phyloP scores from a whole-genome alignment of 306 rosid species.

The Glycine latifolia region DNA sequence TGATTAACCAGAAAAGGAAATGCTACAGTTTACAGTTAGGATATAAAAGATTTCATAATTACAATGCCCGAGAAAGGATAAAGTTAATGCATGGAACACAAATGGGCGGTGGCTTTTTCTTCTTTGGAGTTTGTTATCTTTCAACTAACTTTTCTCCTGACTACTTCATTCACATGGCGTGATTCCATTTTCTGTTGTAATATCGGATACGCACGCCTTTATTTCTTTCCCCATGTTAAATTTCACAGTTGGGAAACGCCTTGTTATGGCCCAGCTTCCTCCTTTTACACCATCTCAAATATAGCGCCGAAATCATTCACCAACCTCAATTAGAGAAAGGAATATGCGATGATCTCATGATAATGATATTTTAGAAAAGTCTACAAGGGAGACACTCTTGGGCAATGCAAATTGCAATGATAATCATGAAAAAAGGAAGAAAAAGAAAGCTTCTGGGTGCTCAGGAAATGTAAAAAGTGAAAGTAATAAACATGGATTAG shows the following conservation, averaged over 20 bases:
- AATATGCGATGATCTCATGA: not conserved
- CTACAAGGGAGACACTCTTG: not conserved
- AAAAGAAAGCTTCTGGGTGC: not conserved
- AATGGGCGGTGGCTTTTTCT: not conserved
- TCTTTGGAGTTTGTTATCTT: slow-evolving; percentile 16
- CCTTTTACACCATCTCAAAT: not conserved
- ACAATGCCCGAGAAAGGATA: slow-evolving; percentile 13
- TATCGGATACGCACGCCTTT: not conserved
- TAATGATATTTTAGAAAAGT: not conserved
- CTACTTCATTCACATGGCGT: not conserved
- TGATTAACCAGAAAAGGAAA: not conserved
- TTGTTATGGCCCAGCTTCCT: not conserved
- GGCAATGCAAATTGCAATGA: not conserved
- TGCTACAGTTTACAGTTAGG: not conserved
- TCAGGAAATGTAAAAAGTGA: slow-evolving; percentile 3
- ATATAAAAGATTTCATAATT: not conserved
- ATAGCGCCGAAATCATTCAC: slow-evolving; percentile 13
- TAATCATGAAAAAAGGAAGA: not conserved
- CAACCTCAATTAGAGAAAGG: not conserved
- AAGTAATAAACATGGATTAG: not conserved
- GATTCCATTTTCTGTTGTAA: slow-evolving; percentile 14
- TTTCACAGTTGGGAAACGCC: slow-evolving; percentile 5
- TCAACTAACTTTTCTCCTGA: slow-evolving; percentile 1
- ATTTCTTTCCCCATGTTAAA: slow-evolving; percentile 27
- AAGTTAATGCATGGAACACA: slow-evolving; percentile 24